phyloP scores from a whole-genome alignment of 73 alveolate species.

The Tetrahymena malaccensis region DNA sequence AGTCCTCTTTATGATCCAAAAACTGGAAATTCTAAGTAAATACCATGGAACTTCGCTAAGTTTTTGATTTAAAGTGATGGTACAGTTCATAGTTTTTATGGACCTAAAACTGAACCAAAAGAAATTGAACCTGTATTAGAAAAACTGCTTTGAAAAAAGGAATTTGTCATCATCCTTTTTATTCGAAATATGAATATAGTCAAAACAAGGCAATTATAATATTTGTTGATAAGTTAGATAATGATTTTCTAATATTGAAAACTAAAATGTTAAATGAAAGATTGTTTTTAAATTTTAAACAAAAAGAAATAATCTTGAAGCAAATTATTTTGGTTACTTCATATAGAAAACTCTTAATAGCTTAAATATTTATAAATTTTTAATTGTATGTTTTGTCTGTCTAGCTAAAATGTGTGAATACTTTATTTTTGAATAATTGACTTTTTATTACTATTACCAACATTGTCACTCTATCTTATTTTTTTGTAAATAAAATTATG shows the following conservation, averaged over 20 bases:
- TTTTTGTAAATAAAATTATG: too few relatives aligned
- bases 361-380: too few relatives aligned
- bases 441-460: neutral
- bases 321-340: neutral
- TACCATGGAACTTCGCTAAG: conserved; percentile 62
- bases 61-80: conserved; percentile 51
- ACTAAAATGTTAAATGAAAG: neutral
- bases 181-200: neutral
- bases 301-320: neutral
- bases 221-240: too few relatives aligned
- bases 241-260: neutral
- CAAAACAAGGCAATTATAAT: too few relatives aligned
- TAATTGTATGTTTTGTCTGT: neutral
- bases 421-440: too few relatives aligned
- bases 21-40: conserved; percentile 1
- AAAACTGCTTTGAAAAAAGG: neutral
- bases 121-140: neutral
- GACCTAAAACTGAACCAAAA: conserved; percentile 36
- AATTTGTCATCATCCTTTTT: neutral
- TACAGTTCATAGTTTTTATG: conserved; percentile 24
- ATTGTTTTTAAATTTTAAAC: too few relatives aligned
- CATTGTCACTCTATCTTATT: neutral
- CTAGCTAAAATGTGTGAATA: too few relatives aligned
- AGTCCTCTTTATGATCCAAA: neutral
- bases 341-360: neutral